Evolutionary conservation across 768 basidiomycete genomes (phyloP), one percentile per base, ranked within the genome.

Genomic region (Lentinula boryana): DNA sequence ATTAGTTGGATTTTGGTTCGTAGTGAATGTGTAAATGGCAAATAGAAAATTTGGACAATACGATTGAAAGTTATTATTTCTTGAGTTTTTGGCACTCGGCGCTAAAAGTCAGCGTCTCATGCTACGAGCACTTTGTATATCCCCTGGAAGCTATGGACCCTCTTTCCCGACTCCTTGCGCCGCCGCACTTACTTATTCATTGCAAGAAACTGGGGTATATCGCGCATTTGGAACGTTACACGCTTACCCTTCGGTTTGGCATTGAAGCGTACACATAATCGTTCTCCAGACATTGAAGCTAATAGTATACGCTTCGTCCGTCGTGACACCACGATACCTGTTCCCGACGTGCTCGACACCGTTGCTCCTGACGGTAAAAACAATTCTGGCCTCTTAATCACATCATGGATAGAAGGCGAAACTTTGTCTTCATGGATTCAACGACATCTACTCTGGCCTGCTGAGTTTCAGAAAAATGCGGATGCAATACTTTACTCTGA

Each of bases 291-390:
- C 21, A 58, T 48, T 16, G 70, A 70, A 58, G 68, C 69, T 4
- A 46, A 59, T 9, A 58, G 63, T 12, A 65, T 70, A 61, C 54
- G 60, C n/a, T 71, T 63, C 56, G 52, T 71, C 21, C 44, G 60
- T 15, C 51, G 63, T 54, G 62, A 70, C 55, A 70, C 70, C 1
- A 50, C 64, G 8, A 67, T 70, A 6, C 69, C 69, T 21, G 61
- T 70, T 10, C 66, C 69, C 35, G 62, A 61, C 23, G 63, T 69
- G 16, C 50, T 62, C 13, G 64, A 66, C 8, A 52, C 62, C 44
- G 56, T 61, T 12, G 21, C 38, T 36, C 33, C 56, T 36, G 50
- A 56, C 3, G 63, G 60, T 2, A 13, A 15, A 27, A 51, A 12
- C 27, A 27, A 27, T 27, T 0, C 27, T 27, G 23, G 35, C 5